phyloP scores from a whole-genome alignment of 129 eudicot species.

The Flaveria bidentis region DNA sequence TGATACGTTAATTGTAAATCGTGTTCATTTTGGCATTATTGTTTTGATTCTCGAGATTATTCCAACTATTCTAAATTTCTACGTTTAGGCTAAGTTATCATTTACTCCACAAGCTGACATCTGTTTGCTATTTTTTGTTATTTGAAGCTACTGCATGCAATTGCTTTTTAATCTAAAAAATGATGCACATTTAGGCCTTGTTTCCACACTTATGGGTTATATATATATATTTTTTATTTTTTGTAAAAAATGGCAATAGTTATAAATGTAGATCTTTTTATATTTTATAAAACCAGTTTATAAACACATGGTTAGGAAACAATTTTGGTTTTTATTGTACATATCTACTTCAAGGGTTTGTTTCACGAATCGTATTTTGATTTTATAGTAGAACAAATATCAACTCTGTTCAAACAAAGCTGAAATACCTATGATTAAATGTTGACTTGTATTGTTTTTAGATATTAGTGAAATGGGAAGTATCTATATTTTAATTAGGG shows the following conservation, averaged over 20 bases:
- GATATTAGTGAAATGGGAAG: background rate
- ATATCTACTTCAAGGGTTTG: background rate
- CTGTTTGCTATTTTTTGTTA: background rate
- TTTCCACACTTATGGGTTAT: background rate
- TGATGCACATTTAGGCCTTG: background rate
- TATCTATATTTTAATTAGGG: background rate
- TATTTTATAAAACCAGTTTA: background rate
- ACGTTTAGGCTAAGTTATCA: background rate
- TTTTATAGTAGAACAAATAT: background rate
- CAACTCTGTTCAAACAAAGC: background rate
- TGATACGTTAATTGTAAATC: background rate
- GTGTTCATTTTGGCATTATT: background rate
- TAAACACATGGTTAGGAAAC: background rate
- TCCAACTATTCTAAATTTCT: no score
- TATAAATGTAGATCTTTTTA: background rate
- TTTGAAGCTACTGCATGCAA: background rate
- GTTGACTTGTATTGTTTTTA: background rate
- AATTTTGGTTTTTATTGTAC: background rate
- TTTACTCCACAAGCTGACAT: background rate
- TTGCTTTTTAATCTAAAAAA: background rate
- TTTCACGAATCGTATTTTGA: background rate
- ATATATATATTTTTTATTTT: background rate
- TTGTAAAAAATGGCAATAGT: background rate
- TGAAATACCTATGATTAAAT: background rate
- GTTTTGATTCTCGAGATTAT: background rate